Base-by-base conservation (phyloP, 129 eudicot genomes). In the Apium graveolens region DNA sequence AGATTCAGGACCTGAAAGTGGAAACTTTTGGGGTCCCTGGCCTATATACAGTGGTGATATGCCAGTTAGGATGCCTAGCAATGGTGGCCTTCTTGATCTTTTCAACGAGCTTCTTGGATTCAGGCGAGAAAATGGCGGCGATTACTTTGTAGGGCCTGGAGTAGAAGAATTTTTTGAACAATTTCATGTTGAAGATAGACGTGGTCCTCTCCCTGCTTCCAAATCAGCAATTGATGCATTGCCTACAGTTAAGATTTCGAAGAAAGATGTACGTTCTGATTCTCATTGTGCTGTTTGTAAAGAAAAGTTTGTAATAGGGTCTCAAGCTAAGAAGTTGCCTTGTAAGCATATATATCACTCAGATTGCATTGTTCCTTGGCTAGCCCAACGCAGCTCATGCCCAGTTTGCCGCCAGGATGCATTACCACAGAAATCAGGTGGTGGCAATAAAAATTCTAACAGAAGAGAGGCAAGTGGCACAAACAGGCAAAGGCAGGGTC, bases 391-490 rank as follows among this genome's bases (percentile, higher is more conserved):
- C 42, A 87, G 81, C 43, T 88, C 97, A 1, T 90, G 97, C 88
- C 97, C 97, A 13, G 92, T 92, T 82, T 92, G 97, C 80, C 86
- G 97, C 42, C 85, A 88, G 73, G 91, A 86, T 81, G 79, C 88
- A 78, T 39, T 80, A 38, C 76, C 81, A 26, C 83, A 78, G 66
- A 82, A 70, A 43, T 21, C 73, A 5, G 75, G 79, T 43, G 55
- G 39, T 1, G 55, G 57, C 68, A 85, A 70, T 65, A 73, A 81
- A 82, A 81, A 75, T 24, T 7, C 70, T 41, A 78, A 48, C 46
- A 80, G 32, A 60, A 60, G 68, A 60, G 68, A 60, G 68, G 32
- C 68, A 26, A 60, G 32, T 60, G 68, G 68, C 32, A 60, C 57
- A 13, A 66, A 70, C 81, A 80, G 82, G 48, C 80, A 76, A 76